A percentile compares a stretch with the other conserved stretches of the same genome.
Evolutionary conservation across 2,329 filamentous ascomycete genomes (phyloP).

Genomic region (Neodidymelliopsis sp.): DNA sequence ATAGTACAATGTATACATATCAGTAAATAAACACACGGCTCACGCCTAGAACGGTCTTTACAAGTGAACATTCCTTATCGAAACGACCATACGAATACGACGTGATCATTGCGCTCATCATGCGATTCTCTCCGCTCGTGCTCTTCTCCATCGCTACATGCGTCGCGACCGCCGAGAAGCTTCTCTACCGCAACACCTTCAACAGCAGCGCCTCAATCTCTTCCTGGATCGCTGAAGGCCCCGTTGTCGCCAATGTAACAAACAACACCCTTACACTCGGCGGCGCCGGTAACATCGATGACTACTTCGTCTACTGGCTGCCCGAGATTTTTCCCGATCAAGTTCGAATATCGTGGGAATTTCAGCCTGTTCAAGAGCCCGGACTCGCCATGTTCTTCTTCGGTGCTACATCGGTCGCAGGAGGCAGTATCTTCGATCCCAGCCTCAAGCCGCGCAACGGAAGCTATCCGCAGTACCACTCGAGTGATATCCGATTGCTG

Average conservation of each 20-base stretch:
- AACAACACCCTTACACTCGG: slow-evolving; percentile 39
- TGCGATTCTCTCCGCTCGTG: slow-evolving; percentile 9
- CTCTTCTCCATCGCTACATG: slow-evolving; percentile 6
- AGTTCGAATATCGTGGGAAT: slow-evolving; percentile 46
- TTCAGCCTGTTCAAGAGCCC: slow-evolving; percentile 40
- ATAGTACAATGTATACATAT: neutral
- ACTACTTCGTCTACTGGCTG: slow-evolving; percentile 46
- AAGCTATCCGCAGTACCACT: slow-evolving; percentile 36
- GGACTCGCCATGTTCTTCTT: slow-evolving; percentile 49
- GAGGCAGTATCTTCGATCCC: slow-evolving; percentile 41
- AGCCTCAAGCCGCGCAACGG: slow-evolving; percentile 36
- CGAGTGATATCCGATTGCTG: slow-evolving; percentile 27
- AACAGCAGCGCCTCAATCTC: slow-evolving; percentile 35
- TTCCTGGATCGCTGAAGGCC: slow-evolving; percentile 44
- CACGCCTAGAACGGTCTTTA: neutral
- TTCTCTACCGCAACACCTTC: slow-evolving; percentile 47
- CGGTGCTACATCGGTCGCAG: slow-evolving; percentile 36
- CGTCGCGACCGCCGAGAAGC: slow-evolving; percentile 37
- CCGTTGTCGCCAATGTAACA: slow-evolving; percentile 32
- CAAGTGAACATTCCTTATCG: neutral
- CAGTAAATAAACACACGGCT: neutral
- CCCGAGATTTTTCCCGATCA: slow-evolving; percentile 43
- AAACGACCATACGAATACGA: neutral
- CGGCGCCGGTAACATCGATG: slow-evolving; percentile 32
- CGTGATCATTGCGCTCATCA: slow-evolving; percentile 1